Conservation (phyloP, 306 rosid species). For the Hippophae rhamnoides region DNA sequence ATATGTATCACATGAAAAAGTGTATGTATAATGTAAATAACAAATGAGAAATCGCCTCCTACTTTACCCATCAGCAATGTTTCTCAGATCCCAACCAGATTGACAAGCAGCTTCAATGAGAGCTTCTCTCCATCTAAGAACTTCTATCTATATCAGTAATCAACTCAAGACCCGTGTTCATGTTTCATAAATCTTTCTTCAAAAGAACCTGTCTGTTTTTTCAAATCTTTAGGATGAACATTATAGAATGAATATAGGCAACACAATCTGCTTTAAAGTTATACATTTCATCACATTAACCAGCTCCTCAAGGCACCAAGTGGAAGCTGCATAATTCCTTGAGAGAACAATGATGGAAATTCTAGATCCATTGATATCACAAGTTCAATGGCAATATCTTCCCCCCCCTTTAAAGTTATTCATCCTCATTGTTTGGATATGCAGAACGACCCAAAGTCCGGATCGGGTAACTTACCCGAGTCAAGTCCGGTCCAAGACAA, state of each 20-base stretch:
- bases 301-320: constrained; percentile 4
- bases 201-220: neutral
- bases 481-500: too few species aligned
- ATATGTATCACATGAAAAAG: too few species aligned
- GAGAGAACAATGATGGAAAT: constrained; percentile 3
- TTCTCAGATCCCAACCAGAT: neutral
- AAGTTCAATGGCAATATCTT: neutral
- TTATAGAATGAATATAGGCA: constrained; percentile 3
- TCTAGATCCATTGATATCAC: neutral
- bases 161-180: neutral
- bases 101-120: neutral
- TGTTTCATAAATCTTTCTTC: neutral
- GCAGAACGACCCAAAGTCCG: too few species aligned
- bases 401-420: neutral
- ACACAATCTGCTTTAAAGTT: neutral
- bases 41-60: neutral
- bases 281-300: neutral
- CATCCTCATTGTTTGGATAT: too few species aligned
- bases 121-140: neutral
- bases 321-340: neutral
- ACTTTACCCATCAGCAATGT: neutral
- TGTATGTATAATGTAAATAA: neutral
- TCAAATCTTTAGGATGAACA: neutral
- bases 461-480: too few species aligned
- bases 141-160: neutral